Base-by-base conservation (phyloP, 73 alveolate genomes). In the Blepharisma japonicum region DNA sequence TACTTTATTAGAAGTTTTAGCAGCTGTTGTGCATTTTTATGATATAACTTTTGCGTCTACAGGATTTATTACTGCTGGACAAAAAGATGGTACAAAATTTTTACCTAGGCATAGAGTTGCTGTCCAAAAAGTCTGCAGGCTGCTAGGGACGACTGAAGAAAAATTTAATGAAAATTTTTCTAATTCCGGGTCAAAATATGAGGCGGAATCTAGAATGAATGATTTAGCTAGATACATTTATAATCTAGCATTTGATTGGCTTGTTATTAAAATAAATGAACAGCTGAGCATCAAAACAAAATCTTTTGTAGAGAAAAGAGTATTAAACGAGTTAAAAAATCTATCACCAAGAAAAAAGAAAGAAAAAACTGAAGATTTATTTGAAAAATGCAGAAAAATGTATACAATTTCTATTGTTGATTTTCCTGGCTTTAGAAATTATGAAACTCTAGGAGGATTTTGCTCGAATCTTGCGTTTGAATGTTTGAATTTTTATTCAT, bases 401-500 rank as follows among this genome's bases (percentile, higher is more conserved):
- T 61, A 20, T 25, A 11, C n/a, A 5, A 61, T 61, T 20, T n/a
- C 74, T 18, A 25, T 61, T 14, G 74, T 61, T 2, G 74, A 61
- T 25, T 61, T 61, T 61, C 74, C 74, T 20, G 74, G 74, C 18
- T 61, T 61, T 61, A n/a, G 23, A 2, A 25, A 25, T 14, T 8
- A 61, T 9, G 47, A 14, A 5, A 18, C 49, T 20, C 14, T 61
- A 2, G 46, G 74, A 18, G 74, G 74, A 1, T 61, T 61, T 14
- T 61, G 49, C 23, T 61, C 74, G 23, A 61, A 61, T 61, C 11
- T 61, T 2, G 74, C 74, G 5, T 61, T 61, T 14, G 74, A 61
- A 61, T 61, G 74, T 25, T 61, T 61, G 47, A 61, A 61, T 4
- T 25, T 61, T 18, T 61, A 14, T 61, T 14, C 74, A 2, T n/a